Evolutionary conservation across 1,139 yeast genomes (phyloP), one percentile per base, ranked within the genome.

Genomic region (Pichia cactophila): DNA sequence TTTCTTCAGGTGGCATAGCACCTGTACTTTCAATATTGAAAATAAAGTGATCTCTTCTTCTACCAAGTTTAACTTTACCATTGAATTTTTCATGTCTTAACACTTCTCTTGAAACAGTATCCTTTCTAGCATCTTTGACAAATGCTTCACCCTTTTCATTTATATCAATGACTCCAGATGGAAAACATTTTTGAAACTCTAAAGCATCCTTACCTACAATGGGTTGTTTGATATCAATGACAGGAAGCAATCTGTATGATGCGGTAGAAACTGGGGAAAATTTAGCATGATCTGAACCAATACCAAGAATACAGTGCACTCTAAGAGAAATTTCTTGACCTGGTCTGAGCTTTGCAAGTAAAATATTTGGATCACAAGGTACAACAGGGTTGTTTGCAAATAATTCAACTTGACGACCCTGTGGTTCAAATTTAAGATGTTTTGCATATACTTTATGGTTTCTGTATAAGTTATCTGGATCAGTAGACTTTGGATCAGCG

Each of bases 191-290:
- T 66, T 86, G 89, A 69, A 92, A 87, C 63, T 80, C 85, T 52
- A 70, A 65, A 4, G 97, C 97, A 50, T 78, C 77, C 5, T 77
- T 81, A 4, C 97, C 97, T 2, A 69, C 72, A 54, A 92, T 86
- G 44, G 95, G 89, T 56, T 80, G 69, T 46, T 72, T 66, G 47
- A 92, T 87, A 56, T 86, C 83, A 63, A 92, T 92, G 23, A 81
- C 83, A n/a, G 98, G 98, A 73, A 94, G 71, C 61, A 92, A 75
- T 69, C 98, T 79, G 71, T 92, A 92, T n/a, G 96, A 86, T 3
- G 98, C 97, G 29, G 98, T 92, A 29, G 96, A 80, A 11, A 92
- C 98, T 4, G 98, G 98, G 8, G 97, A 88, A 66, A 87, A 92
- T 69, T 92, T 92, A 55, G 98, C 97, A 67, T 92, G 98, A 65